Percentiles rank a stretch among this genome's conserved stretches.
These are phyloP conservation scores for Saitozyma podzolica DNA, from an alignment of 768 basidiomycete genomes.

Conservation along the genomic window DNA sequence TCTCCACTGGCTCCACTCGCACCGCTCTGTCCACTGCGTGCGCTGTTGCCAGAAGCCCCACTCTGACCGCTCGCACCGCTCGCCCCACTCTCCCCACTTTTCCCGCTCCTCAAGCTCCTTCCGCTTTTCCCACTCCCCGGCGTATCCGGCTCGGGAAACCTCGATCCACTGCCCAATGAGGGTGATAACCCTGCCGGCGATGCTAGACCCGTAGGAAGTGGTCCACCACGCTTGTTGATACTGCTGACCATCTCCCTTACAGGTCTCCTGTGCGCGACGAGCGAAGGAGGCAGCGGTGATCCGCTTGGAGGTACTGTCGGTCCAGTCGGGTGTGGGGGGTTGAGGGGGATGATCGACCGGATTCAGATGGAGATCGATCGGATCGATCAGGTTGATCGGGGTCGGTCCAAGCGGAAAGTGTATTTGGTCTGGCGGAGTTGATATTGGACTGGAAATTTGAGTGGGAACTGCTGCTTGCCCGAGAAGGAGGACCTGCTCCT, in stretches of 20 bases:
- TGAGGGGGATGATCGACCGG: no score
- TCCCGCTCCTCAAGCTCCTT: no score
- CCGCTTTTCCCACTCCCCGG: conserved; percentile 1
- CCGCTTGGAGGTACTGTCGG: neutral
- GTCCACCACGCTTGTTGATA: conserved; percentile 36
- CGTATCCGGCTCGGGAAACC: neutral
- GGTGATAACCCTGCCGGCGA: conserved; percentile 23
- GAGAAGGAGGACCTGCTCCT: no score
- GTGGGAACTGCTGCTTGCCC: no score
- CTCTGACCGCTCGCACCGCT: neutral
- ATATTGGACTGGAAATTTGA: no score
- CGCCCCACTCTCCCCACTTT: neutral
- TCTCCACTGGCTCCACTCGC: neutral
- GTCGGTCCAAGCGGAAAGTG: no score
- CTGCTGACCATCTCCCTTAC: conserved; percentile 42
- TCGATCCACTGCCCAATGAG: neutral
- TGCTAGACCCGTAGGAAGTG: conserved; percentile 23
- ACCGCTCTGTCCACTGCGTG: neutral
- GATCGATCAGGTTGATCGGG: no score
- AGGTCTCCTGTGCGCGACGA: conserved; percentile 27
- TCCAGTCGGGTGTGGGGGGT: no score
- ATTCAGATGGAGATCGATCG: no score
- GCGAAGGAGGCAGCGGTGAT: conserved; percentile 22
- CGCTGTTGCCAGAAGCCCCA: no score
- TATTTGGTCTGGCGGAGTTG: no score